Conservation (phyloP, 257 asterid species). For the Fraxinus quadrangulata region DNA sequence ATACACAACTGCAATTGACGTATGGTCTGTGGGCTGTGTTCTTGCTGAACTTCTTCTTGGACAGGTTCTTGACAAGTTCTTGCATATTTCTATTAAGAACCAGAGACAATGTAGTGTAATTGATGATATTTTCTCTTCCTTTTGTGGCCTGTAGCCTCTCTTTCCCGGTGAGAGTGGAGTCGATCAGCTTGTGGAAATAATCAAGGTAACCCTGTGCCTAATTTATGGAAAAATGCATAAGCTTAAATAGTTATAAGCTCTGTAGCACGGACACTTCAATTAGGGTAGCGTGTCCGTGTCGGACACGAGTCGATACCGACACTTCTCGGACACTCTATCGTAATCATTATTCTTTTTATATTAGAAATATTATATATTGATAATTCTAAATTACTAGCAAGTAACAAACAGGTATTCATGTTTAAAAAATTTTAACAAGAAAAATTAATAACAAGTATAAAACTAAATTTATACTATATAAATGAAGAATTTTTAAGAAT, state of each 20-base stretch:
- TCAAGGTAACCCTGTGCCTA: constrained; percentile 52
- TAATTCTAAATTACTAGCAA: no score
- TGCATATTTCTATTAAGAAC: not conserved
- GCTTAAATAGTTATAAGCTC: not conserved
- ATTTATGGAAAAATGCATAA: not conserved
- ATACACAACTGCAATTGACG: constrained; percentile 77
- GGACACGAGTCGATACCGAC: no score
- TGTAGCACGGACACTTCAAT: no score
- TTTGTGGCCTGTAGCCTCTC: constrained; percentile 52
- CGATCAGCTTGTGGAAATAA: constrained; percentile 84
- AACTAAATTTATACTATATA: no score
- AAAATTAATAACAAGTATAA: no score
- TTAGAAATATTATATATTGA: no score
- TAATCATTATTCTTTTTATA: no score
- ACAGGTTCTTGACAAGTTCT: constrained; percentile 49
- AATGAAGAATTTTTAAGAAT: no score
- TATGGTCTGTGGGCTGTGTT: constrained; percentile 93
- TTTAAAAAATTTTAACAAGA: no score
- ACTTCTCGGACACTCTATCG: no score
- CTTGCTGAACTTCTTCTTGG: constrained; percentile 90
- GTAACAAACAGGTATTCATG: no score
- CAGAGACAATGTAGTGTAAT: not conserved
- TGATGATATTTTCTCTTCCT: constrained; percentile 13
- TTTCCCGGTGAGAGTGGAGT: constrained; percentile 95
- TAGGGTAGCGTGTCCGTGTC: no score